Base-by-base conservation (phyloP, 1,139 yeast species). In the Meyerozyma sp. region DNA sequence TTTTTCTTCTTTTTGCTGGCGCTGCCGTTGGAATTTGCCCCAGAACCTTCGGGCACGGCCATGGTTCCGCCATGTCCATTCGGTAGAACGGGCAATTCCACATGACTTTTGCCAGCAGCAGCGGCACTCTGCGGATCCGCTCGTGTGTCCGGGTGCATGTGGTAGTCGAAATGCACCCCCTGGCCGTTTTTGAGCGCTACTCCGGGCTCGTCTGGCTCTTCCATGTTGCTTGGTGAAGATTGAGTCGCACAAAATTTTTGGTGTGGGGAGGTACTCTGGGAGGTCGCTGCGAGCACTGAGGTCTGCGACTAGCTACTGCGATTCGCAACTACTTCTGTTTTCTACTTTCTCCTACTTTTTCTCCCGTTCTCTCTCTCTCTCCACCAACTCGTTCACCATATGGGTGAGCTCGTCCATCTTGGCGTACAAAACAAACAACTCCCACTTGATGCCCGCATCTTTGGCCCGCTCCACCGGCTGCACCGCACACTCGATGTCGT, bases 371-470 rank as follows among this genome's bases (percentile, higher is more conserved):
- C 27, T 62, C 63, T 39, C 62, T 53, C 48, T 77, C 11, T 59
- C 58, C 9, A 75, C 61, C 10, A 78, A 67, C 1, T 56, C 49
- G 41, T 69, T 70, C 11, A 79, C 75, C 42, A 77, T 57, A 1
- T 47, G 49, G 8, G 75, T 70, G 55, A 76, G 65, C 44, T 66
- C 65, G 43, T 75, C 78, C 34, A 81, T 57, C 52, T 76, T 75
- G 39, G 65, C 61, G 57, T 79, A 75, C 38, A 85, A 56, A 44
- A 75, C 80, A 55, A 71, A 82, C 42, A 73, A 65, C 55, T 84
- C 87, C 89, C 90, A 82, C 40, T 80, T 78, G 44, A 84, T 68
- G 20, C 91, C 88, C 7, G 65, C 61, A 40, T 66, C 62, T 44
- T 71, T 76, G 26, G 87, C 86, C 41, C 69, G 65, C 13, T 65